These are phyloP conservation scores for Singerocomus inundabilis DNA, from an alignment of 1,284 basidiomycete genomes.

Conservation along the genomic window DNA sequence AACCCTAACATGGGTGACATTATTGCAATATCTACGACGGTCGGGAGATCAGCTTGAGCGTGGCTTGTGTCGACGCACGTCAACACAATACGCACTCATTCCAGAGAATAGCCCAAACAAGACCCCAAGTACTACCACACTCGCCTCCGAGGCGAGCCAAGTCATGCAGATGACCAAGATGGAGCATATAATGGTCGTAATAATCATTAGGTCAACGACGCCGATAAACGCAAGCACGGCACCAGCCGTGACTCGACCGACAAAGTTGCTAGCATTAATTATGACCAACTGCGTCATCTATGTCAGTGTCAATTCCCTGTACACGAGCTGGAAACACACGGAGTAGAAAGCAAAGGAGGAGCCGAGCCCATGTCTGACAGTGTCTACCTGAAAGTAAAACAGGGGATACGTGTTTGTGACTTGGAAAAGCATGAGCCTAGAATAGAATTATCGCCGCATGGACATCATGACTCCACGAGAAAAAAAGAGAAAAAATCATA, in stretches of 20 bases:
- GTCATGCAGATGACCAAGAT: constrained; percentile 42
- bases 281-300: constrained; percentile 38
- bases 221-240: constrained; percentile 38
- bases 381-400: constrained; percentile 34
- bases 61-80: accelerated
- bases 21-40: constrained; percentile 21
- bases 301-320: background rate
- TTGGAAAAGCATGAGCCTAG: constrained; percentile 26
- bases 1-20: constrained; percentile 28
- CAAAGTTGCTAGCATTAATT: constrained; percentile 40
- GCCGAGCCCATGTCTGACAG: constrained; percentile 27
- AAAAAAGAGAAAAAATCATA: background rate
- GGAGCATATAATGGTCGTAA: constrained; percentile 26
- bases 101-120: constrained; percentile 54
- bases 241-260: constrained; percentile 41
- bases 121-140: constrained; percentile 44
- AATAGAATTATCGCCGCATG: background rate
- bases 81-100: constrained; percentile 21
- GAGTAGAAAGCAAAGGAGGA: constrained; percentile 31
- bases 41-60: background rate
- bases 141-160: constrained; percentile 39
- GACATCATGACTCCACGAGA: background rate
- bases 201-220: constrained; percentile 41
- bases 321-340: constrained; percentile 9
- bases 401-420: constrained; percentile 23